phyloP scores from a whole-genome alignment of 2,329 filamentous ascomycete genomes.

The Macrophomina pseudophaseolina region DNA sequence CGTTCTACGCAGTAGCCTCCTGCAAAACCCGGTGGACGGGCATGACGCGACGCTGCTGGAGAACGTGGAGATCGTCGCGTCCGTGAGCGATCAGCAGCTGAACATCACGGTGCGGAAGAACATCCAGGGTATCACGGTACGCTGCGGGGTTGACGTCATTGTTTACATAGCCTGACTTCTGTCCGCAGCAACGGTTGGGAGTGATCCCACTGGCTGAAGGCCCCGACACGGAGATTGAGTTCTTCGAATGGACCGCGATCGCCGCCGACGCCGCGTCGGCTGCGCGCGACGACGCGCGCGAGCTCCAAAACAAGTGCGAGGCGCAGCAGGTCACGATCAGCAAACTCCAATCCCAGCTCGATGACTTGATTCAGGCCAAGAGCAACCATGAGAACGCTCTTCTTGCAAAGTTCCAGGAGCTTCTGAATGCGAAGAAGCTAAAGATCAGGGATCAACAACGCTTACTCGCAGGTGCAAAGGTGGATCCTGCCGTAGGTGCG shows the following conservation, averaged over 20 bases:
- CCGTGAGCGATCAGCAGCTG: slow-evolving; percentile 59
- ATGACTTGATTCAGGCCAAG: slow-evolving; percentile 70
- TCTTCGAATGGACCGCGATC: slow-evolving; percentile 72
- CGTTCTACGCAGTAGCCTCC: slow-evolving; percentile 63
- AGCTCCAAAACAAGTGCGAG: slow-evolving; percentile 49
- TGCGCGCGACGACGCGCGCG: slow-evolving; percentile 52
- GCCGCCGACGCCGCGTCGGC: slow-evolving; percentile 58
- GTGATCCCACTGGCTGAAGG: slow-evolving; percentile 63
- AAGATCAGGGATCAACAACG: slow-evolving; percentile 77
- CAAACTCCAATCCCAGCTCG: slow-evolving; percentile 66
- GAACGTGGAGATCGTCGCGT: slow-evolving; percentile 64
- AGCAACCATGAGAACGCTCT: slow-evolving; percentile 69
- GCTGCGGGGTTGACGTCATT: slow-evolving; percentile 34
- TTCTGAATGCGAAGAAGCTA: slow-evolving; percentile 80
- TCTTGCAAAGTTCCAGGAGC: slow-evolving; percentile 70
- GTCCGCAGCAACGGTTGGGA: slow-evolving; percentile 69
- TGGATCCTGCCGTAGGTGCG: slow-evolving; percentile 40
- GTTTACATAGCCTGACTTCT: slow-evolving; percentile 19
- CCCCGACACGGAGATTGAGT: slow-evolving; percentile 64
- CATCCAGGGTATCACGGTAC: slow-evolving; percentile 68
- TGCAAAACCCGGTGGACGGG: slow-evolving; percentile 40
- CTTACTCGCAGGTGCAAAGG: slow-evolving; percentile 62
- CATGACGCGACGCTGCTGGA: slow-evolving; percentile 53
- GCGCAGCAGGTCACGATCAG: slow-evolving; percentile 62
- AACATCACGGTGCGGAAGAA: slow-evolving; percentile 69